Conservation (phyloP, 805 yeast genomes). For the Ogataea chonburiensis region DNA sequence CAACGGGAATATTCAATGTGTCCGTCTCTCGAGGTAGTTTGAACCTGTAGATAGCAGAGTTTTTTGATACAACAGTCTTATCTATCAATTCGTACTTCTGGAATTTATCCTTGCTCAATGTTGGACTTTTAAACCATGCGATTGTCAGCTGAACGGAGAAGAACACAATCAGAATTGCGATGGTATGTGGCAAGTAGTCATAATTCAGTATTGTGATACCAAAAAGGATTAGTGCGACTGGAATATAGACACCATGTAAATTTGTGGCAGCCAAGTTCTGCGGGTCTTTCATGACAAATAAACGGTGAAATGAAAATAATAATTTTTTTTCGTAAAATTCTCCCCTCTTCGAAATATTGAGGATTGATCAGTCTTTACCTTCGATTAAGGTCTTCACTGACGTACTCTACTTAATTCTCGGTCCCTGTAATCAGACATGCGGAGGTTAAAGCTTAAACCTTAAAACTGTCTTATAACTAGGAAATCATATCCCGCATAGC, state of each 20-base stretch:
- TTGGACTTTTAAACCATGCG: constrained; percentile 39
- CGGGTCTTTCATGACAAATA: constrained; percentile 13
- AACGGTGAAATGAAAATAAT: no score
- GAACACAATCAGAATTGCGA: constrained; percentile 41
- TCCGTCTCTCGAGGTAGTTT: constrained; percentile 60
- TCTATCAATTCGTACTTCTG: constrained; percentile 67
- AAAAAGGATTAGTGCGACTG: constrained; percentile 54
- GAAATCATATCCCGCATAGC: no score
- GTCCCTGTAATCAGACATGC: no score
- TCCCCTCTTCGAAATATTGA: no score
- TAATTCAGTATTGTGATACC: constrained; percentile 59
- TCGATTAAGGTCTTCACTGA: no score
- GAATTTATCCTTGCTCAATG: constrained; percentile 54
- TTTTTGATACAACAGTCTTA: constrained; percentile 68
- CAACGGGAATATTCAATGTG: constrained; percentile 64
- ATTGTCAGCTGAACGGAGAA: constrained; percentile 33
- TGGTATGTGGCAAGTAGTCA: constrained; percentile 47
- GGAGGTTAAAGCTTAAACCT: no score
- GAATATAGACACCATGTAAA: constrained; percentile 74
- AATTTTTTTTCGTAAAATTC: no score
- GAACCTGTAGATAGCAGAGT: constrained; percentile 74
- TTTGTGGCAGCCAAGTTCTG: constrained; percentile 64
- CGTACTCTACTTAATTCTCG: no score
- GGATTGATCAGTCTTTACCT: no score
- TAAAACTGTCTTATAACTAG: no score